Evolutionary conservation across 768 basidiomycete genomes (phyloP).

Genomic region (Kwoniella sp.): DNA sequence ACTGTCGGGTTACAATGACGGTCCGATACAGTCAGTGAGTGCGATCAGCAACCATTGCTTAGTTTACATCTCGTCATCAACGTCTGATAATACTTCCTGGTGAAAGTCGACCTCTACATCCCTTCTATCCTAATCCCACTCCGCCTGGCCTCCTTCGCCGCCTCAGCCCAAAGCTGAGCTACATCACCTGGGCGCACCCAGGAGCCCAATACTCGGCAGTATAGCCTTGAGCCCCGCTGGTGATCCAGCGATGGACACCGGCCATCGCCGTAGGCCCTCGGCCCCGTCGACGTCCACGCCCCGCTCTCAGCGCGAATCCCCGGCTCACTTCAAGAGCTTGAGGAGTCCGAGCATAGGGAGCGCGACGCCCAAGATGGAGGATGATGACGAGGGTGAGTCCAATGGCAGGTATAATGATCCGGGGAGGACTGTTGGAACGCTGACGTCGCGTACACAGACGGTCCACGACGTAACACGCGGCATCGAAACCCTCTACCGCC

Average conservation of each 20-base stretch:
- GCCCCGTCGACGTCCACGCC: conserved; percentile 10
- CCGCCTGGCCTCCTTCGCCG: no score
- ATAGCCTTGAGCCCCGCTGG: no score
- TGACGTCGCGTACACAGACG: conserved; percentile 3
- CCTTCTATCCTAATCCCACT: no score
- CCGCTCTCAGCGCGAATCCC: conserved; percentile 7
- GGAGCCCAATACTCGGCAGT: no score
- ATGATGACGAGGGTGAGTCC: conserved; percentile 42
- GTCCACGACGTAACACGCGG: conserved; percentile 34
- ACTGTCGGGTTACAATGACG: no score
- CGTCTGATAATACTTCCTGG: no score
- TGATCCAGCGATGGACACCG: conserved; percentile 2
- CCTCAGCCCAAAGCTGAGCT: background rate
- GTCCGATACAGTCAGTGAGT: no score
- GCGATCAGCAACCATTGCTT: no score
- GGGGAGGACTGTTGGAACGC: no score
- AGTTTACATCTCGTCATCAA: no score
- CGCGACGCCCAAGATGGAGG: conserved; percentile 23
- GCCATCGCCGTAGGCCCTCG: conserved; percentile 5
- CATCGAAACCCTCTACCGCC: conserved; percentile 56
- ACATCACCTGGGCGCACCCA: background rate
- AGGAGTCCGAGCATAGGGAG: conserved; percentile 29
- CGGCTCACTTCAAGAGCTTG: conserved; percentile 3
- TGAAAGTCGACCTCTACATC: no score
- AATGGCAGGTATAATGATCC: no score